Evolutionary conservation across 2,329 filamentous ascomycete species (phyloP), one percentile per base, ranked within the genome.

Genomic region (Xylaria polymorpha): DNA sequence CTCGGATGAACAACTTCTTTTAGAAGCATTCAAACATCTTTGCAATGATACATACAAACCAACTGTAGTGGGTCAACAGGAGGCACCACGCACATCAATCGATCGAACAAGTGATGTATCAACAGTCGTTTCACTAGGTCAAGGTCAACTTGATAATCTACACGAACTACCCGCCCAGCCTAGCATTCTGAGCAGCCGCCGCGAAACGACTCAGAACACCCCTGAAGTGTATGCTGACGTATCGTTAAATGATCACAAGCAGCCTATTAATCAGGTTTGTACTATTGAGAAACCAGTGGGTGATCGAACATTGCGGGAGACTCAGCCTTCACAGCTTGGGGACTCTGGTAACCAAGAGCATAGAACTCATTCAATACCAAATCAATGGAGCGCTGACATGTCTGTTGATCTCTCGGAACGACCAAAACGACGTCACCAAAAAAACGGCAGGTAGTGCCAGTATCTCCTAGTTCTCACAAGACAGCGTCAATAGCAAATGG

Each of bases 21-120:
- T 87, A 1, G 73, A 80, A n/a, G 77, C 82, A 20, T 88, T 89
- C 59, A 81, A 82, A 41, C 71, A 71, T 1, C 75, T 88, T 20
- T 86, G 85, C 25, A 73, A 76, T 37, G 76, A 79, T 6, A 68
- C 82, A 8, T 87, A 88, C 39, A 72, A 64, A 12, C 61, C 56
- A 59, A 18, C 46, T 46, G 14, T 55, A 9, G 35, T 48, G 1
- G 46, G 8, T 5, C 25, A 57, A 20, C 41, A 60, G 44, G 18
- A 6, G 18, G 12, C 15, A 0, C 1, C 8, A 12, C 5, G 32
- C n/a, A 51, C 20, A 37, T 15, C 51, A 22, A 46, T 59, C 15
- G 6, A 51, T 32, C 39, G 41, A 46, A 10, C 6, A 35, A 39
- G 48, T 43, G 8, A 14, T 22, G 12, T 25, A n/a, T 4, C 43